Conservation (phyloP, 1,284 basidiomycete species). For the Meira miltonrushii region DNA sequence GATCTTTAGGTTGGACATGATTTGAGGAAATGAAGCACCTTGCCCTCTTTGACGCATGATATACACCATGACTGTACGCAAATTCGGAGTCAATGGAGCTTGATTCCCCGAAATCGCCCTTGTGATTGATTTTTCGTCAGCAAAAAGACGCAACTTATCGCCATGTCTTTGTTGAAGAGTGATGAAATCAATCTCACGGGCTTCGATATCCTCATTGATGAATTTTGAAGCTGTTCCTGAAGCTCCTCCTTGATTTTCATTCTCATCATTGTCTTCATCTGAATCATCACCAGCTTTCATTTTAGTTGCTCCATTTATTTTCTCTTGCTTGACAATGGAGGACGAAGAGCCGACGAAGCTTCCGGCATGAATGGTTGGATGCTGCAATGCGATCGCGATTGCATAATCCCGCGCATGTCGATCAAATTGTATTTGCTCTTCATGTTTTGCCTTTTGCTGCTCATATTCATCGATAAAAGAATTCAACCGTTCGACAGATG, state of each 20-base stretch:
- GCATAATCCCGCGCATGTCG: not conserved
- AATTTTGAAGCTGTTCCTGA: not conserved
- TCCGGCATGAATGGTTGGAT: not conserved
- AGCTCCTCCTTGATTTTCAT: not conserved
- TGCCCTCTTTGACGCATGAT: not conserved
- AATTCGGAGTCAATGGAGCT: not conserved
- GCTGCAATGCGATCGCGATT: not conserved
- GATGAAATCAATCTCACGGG: not conserved
- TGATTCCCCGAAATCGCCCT: not conserved
- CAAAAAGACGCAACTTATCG: not conserved
- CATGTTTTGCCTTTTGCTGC: not conserved
- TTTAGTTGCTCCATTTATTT: not conserved
- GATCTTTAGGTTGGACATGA: not conserved
- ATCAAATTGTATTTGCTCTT: not conserved
- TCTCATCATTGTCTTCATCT: not conserved
- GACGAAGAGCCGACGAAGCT: not conserved
- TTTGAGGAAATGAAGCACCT: not conserved
- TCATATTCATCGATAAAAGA: not conserved
- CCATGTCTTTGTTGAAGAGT: not conserved
- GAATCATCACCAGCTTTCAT: not conserved
- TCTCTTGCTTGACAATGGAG: not conserved
- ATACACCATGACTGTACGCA: not conserved
- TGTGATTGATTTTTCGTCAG: not conserved
- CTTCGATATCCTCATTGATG: not conserved
- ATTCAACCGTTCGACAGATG: constrained; percentile 1